These are phyloP conservation scores for Poa annua DNA, from an alignment of 176 grass and related monocot genomes.

Conservation along the genomic window DNA sequence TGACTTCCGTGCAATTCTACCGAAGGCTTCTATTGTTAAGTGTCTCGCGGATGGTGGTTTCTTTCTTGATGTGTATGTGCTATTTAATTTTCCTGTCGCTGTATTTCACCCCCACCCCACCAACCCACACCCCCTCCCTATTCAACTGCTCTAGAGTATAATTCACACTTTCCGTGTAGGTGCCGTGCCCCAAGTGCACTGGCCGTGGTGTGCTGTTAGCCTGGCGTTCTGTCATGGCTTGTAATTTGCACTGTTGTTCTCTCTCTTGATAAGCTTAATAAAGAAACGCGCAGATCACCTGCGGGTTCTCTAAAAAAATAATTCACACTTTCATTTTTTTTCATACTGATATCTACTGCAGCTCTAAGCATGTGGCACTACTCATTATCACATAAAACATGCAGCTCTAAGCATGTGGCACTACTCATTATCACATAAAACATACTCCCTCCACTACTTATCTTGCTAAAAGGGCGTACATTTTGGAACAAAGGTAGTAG, in stretches of 20 bases:
- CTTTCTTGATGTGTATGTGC: constrained; percentile 74
- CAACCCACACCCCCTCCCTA: no score
- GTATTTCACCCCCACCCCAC: background rate
- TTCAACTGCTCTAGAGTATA: background rate
- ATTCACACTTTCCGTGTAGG: background rate
- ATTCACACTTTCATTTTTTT: background rate
- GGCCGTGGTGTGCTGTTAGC: no score
- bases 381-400: background rate
- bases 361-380: background rate
- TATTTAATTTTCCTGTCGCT: background rate
- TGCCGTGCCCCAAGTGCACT: no score
- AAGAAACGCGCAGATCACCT: no score
- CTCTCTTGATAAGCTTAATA: no score
- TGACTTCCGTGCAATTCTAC: constrained; percentile 68
- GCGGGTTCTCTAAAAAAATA: no score
- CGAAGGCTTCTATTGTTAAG: constrained; percentile 61
- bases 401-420: background rate
- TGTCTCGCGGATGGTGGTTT: constrained; percentile 84
- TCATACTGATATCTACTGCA: background rate
- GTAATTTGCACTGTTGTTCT: no score
- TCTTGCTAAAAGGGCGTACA: no score
- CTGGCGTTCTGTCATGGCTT: no score
- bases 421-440: background rate
- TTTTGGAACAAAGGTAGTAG: no score
- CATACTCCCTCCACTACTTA: background rate